Conservation (phyloP, 2,329 filamentous ascomycete genomes). For the Verruconis gallopava region DNA sequence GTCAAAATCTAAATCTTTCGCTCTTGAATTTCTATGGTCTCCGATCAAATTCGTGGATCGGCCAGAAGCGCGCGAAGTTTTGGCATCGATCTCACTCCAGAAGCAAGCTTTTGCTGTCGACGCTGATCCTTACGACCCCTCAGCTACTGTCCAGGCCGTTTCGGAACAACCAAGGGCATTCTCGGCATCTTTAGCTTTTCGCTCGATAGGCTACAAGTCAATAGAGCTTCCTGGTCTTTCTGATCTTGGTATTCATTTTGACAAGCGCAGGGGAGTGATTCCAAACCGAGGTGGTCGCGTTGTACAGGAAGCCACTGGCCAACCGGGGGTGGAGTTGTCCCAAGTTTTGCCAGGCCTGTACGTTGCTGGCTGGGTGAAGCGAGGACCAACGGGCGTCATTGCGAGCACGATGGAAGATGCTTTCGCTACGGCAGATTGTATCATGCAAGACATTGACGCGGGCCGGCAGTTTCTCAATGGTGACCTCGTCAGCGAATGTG, state of each 20-base stretch:
- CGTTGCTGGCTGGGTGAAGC: slow-evolving; percentile 92
- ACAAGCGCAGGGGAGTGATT: slow-evolving; percentile 60
- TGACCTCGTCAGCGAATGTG: slow-evolving; percentile 22
- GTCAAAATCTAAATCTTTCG: slow-evolving; percentile 57
- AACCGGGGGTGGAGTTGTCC: slow-evolving; percentile 11
- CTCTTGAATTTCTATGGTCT: slow-evolving; percentile 71
- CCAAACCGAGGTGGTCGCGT: slow-evolving; percentile 40
- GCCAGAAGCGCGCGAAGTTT: slow-evolving; percentile 29
- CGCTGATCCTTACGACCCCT: slow-evolving; percentile 33
- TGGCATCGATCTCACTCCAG: slow-evolving; percentile 58
- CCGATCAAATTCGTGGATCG: slow-evolving; percentile 54
- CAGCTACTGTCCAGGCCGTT: slow-evolving; percentile 36
- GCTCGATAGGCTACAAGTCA: slow-evolving; percentile 91
- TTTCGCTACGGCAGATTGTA: slow-evolving; percentile 74
- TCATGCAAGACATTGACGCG: slow-evolving; percentile 61
- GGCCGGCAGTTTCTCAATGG: slow-evolving; percentile 35
- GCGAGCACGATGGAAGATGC: slow-evolving; percentile 93
- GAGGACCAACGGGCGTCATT: slow-evolving; percentile 88
- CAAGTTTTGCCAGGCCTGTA: slow-evolving; percentile 58
- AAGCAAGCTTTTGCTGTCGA: slow-evolving; percentile 27
- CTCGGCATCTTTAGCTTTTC: slow-evolving; percentile 65
- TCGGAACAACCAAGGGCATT: slow-evolving; percentile 32
- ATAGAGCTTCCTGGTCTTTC: slow-evolving; percentile 61
- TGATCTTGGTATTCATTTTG: slow-evolving; percentile 65
- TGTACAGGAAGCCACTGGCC: slow-evolving; percentile 14